These are phyloP conservation scores for Phaffomyces opuntiae DNA, from an alignment of 805 yeast genomes.

Conservation along the genomic window DNA sequence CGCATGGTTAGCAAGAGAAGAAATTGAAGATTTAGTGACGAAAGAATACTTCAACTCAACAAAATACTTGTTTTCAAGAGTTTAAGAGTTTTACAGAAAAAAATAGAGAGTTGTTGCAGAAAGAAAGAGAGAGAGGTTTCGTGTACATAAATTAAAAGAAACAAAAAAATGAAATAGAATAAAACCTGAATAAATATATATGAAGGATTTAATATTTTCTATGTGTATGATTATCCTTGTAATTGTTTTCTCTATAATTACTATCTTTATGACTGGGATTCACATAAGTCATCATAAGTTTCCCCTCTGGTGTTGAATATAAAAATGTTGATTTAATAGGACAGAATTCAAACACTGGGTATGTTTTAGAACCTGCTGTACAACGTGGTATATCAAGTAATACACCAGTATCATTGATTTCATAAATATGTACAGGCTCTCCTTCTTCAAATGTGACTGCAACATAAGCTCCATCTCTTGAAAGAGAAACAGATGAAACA, in stretches of 20 bases:
- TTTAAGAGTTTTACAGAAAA: constrained; percentile 3
- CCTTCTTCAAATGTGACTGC: constrained; percentile 38
- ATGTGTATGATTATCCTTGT: neutral
- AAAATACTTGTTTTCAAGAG: constrained; percentile 31
- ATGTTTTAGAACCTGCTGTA: constrained; percentile 13
- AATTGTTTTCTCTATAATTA: too few relatives aligned
- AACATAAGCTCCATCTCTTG: constrained; percentile 39
- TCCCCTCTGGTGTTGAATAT: constrained; percentile 23
- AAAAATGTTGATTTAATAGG: constrained; percentile 24
- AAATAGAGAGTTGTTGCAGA: neutral
- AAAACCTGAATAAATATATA: neutral
- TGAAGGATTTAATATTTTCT: neutral
- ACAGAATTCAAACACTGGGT: constrained; percentile 26
- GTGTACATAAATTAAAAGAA: constrained; percentile 5
- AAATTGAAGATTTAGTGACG: constrained; percentile 48
- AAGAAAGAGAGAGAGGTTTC: neutral
- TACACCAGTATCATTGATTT: constrained; percentile 22
- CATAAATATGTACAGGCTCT: constrained; percentile 34
- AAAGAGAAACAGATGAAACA: constrained; percentile 31
- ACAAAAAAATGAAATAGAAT: neutral
- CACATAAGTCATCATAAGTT: constrained; percentile 4
- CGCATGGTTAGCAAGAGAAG: constrained; percentile 84
- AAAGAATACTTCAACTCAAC: constrained; percentile 50
- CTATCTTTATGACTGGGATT: too few relatives aligned
- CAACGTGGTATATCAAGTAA: constrained; percentile 15